Evolutionary conservation across 192 early-diverging fungal genomes (phyloP).

Genomic region (Backusella psychrophila): DNA sequence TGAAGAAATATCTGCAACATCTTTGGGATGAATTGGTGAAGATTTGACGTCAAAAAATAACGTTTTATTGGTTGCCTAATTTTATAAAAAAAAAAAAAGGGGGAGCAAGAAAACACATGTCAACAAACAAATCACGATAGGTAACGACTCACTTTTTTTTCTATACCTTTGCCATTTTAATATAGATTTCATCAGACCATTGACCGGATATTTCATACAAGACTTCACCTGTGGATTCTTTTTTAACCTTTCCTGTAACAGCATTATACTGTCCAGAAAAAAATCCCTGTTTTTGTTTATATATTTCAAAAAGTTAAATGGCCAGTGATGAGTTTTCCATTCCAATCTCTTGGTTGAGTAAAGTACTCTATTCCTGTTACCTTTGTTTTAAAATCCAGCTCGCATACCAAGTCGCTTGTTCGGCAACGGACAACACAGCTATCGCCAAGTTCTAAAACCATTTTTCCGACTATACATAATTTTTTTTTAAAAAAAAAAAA

Average conservation of each 20-base stretch:
- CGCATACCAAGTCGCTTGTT: conserved; percentile 73
- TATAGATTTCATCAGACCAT: conserved; percentile 80
- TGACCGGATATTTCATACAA: conserved; percentile 87
- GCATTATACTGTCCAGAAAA: conserved; percentile 81
- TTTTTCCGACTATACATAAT: conserved; percentile 74
- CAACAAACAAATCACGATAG: conserved; percentile 15
- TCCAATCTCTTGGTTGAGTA: not conserved
- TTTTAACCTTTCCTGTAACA: conserved; percentile 80
- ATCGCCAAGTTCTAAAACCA: conserved; percentile 93
- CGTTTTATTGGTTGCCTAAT: conserved; percentile 45
- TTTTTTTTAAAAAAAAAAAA: conserved; percentile 6
- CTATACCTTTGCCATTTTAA: conserved; percentile 43
- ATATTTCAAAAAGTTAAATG: not conserved
- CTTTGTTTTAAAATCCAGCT: conserved; percentile 90
- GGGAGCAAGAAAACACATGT: not conserved
- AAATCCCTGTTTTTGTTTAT: conserved; percentile 53
- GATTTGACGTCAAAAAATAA: conserved; percentile 74
- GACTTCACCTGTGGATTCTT: conserved; percentile 72
- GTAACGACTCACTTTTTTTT: not conserved
- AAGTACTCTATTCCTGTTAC: conserved; percentile 37
- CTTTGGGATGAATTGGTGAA: conserved; percentile 66
- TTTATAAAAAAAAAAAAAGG: not conserved
- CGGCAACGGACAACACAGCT: conserved; percentile 67
- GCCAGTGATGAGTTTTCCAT: not conserved
- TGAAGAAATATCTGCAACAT: conserved; percentile 61